Evolutionary conservation across 768 basidiomycete species (phyloP).

Genomic region (Termitomyces sp.): DNA sequence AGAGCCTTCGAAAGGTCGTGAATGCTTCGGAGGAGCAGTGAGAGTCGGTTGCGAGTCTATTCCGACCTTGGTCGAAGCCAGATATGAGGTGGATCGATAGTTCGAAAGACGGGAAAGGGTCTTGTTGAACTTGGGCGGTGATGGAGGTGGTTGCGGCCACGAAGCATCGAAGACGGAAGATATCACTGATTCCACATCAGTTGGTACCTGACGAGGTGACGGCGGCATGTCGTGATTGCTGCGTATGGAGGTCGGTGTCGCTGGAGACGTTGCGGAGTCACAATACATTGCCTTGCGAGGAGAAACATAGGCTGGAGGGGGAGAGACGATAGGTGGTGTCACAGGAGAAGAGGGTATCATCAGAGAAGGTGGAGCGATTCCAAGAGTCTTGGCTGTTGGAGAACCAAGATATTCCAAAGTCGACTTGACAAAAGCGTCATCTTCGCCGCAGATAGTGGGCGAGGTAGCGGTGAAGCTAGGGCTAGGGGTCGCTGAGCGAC

Average conservation of each 20-base stretch:
- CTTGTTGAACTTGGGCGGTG: constrained; percentile 3
- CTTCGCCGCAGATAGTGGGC: constrained; percentile 19
- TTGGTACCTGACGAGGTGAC: constrained; percentile 21
- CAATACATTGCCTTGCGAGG: constrained; percentile 7
- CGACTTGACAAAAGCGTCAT: constrained; percentile 36
- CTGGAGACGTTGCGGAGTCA: constrained; percentile 11
- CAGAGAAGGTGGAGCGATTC: constrained; percentile 25
- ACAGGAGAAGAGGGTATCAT: constrained; percentile 3
- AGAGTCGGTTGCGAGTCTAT: constrained; percentile 15
- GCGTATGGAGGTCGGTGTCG: constrained; percentile 8
- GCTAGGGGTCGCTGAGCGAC: constrained; percentile 20
- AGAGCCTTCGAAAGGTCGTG: constrained; percentile 28
- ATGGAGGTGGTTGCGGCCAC: constrained; percentile 34
- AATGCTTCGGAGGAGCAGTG: constrained; percentile 15
- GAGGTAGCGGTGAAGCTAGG: constrained; percentile 21
- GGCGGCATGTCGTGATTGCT: constrained; percentile 9
- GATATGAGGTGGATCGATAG: constrained; percentile 1
- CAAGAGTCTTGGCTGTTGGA: constrained; percentile 37
- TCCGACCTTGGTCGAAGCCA: constrained; percentile 5
- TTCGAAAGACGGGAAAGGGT: neutral
- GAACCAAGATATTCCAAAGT: constrained; percentile 42
- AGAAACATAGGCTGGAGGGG: constrained; percentile 16
- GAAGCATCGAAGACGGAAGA: constrained; percentile 32
- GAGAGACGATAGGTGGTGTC: constrained; percentile 15
- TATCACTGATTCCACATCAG: constrained; percentile 29